Percentiles rank a stretch among this genome's conserved stretches.
Evolutionary conservation across 148 eudicot species (phyloP).

Genomic region (Rhododendron kiyosumense): DNA sequence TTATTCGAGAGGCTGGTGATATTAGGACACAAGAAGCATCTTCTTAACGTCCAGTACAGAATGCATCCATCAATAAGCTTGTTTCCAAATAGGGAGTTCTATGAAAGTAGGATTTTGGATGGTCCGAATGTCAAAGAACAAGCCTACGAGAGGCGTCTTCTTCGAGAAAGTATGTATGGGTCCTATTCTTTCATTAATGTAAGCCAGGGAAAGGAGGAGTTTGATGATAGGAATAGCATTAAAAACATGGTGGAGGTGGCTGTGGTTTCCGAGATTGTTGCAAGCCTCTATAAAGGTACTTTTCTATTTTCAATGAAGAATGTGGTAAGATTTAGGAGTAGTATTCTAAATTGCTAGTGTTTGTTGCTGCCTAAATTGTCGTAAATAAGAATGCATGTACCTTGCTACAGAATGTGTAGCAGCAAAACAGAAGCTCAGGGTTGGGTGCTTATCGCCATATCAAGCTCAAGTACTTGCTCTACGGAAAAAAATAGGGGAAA

Average conservation of each 20-base stretch:
- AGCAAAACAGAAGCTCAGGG: slow-evolving; percentile 28
- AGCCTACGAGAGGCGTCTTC: slow-evolving; percentile 4
- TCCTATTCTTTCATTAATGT: slow-evolving; percentile 35
- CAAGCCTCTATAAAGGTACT: slow-evolving; percentile 39
- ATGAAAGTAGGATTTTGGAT: too few species aligned
- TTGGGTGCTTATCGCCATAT: slow-evolving; percentile 62
- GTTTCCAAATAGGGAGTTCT: too few species aligned
- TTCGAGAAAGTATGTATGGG: slow-evolving; percentile 22
- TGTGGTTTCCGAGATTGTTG: slow-evolving; percentile 22
- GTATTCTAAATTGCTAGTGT: slow-evolving; percentile 22
- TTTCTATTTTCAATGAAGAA: background rate
- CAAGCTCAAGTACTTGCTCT: background rate
- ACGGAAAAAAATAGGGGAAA: background rate
- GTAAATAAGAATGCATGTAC: slow-evolving; percentile 8
- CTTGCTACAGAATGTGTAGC: slow-evolving; percentile 17
- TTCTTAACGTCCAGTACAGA: too few species aligned
- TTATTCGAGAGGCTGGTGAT: too few species aligned
- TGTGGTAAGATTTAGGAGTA: background rate
- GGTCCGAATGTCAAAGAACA: too few species aligned
- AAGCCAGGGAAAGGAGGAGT: slow-evolving; percentile 28
- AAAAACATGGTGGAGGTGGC: too few species aligned
- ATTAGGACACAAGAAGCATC: too few species aligned
- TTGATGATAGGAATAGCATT: background rate
- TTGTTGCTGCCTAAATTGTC: slow-evolving; percentile 28
- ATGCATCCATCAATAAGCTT: too few species aligned